Conservation (phyloP, 495 filamentous ascomycete genomes). For the Beverwykella pulmonaria region DNA sequence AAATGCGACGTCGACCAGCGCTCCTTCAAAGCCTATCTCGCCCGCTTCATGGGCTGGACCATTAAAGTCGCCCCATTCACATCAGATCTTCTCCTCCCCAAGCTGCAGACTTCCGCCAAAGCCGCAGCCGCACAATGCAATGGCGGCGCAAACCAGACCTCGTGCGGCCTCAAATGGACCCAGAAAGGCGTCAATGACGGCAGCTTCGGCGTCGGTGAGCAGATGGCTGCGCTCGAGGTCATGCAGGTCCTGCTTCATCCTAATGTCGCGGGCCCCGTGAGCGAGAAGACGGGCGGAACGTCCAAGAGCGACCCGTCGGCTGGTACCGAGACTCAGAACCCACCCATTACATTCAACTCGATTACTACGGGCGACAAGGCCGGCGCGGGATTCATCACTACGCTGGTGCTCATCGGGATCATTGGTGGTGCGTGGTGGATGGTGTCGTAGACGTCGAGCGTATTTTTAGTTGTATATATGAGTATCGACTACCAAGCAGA, state of each 20-base stretch:
- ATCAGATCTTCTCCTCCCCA: slow-evolving; percentile 56
- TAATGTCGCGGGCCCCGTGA: slow-evolving; percentile 47
- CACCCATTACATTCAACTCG: slow-evolving; percentile 27
- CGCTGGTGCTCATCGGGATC: slow-evolving; percentile 40
- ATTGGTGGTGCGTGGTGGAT: slow-evolving; percentile 47
- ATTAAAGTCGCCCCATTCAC: slow-evolving; percentile 69
- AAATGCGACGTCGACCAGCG: slow-evolving; percentile 72
- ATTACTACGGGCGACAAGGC: slow-evolving; percentile 48
- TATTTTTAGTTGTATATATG: background rate
- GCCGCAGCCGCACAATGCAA: slow-evolving; percentile 67
- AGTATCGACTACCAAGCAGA: background rate
- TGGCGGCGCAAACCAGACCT: slow-evolving; percentile 52
- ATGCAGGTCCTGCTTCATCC: slow-evolving; percentile 57
- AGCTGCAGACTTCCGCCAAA: slow-evolving; percentile 57
- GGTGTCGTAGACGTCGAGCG: slow-evolving; percentile 31
- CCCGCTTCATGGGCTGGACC: slow-evolving; percentile 69
- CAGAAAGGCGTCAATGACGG: slow-evolving; percentile 50
- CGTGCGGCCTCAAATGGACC: slow-evolving; percentile 59
- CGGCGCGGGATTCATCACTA: slow-evolving; percentile 48
- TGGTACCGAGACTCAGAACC: slow-evolving; percentile 33
- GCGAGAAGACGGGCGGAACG: slow-evolving; percentile 44
- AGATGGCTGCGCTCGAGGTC: slow-evolving; percentile 63
- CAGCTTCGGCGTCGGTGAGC: slow-evolving; percentile 56
- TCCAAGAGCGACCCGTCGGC: slow-evolving; percentile 44
- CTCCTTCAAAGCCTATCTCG: slow-evolving; percentile 75